Conservation (phyloP, 2,329 filamentous ascomycete genomes). For the Fusarium haematococcum region DNA sequence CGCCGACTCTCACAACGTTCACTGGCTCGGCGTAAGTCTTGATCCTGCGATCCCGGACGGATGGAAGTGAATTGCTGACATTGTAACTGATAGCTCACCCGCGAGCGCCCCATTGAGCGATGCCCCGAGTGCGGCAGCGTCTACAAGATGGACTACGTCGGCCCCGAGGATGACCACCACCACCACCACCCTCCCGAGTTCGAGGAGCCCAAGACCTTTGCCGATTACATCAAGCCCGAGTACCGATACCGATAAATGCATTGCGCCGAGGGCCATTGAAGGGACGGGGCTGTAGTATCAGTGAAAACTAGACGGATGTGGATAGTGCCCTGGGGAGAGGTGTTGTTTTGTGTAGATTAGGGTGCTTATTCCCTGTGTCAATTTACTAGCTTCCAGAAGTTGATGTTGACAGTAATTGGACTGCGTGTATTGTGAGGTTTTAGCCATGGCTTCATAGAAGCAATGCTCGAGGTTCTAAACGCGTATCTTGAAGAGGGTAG, state of each 20-base stretch:
- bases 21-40: constrained; percentile 86
- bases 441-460: constrained; percentile 4
- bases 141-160: constrained; percentile 98
- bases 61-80: constrained; percentile 32
- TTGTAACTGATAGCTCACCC: constrained; percentile 72
- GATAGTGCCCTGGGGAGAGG: constrained; percentile 39
- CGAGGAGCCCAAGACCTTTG: constrained; percentile 94
- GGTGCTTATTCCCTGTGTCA: constrained; percentile 51
- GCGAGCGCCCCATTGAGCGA: constrained; percentile 90
- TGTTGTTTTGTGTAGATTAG: constrained; percentile 57
- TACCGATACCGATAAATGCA: constrained; percentile 77
- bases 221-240: constrained; percentile 94
- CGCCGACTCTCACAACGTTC: constrained; percentile 88
- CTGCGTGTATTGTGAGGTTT: background rate
- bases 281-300: constrained; percentile 38
- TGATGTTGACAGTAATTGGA: constrained; percentile 38
- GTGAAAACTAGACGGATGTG: constrained; percentile 40
- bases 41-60: constrained; percentile 20
- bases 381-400: constrained; percentile 49
- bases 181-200: constrained; percentile 70
- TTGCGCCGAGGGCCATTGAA: constrained; percentile 33
- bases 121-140: constrained; percentile 97
- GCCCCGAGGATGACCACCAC: constrained; percentile 80
- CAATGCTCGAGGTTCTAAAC: background rate
- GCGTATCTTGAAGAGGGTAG: background rate